Percentiles rank a stretch among this genome's conserved stretches.
These are phyloP conservation scores for Fusarium nelsonii DNA, from an alignment of 2,329 filamentous ascomycete species.

Conservation along the genomic window DNA sequence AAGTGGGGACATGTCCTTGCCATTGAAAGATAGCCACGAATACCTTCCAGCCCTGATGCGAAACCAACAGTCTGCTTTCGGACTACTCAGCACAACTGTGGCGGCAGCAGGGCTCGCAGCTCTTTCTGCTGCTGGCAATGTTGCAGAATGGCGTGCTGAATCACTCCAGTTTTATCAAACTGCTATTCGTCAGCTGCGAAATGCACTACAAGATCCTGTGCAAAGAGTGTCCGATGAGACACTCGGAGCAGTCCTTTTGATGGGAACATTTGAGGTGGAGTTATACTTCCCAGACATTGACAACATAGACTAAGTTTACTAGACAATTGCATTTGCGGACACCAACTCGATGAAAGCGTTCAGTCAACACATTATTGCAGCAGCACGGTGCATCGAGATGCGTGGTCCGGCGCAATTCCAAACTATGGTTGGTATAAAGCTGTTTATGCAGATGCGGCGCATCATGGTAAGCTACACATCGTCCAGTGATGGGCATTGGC, in stretches of 20 bases:
- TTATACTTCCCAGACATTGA: not conserved
- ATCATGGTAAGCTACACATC: constrained; percentile 24
- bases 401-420: constrained; percentile 37
- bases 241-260: constrained; percentile 35
- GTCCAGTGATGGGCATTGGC: not conserved
- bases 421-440: constrained; percentile 18
- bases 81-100: constrained; percentile 28
- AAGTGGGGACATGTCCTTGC: not conserved
- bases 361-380: constrained; percentile 39
- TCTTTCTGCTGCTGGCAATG: constrained; percentile 37
- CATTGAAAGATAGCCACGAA: constrained; percentile 19
- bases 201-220: constrained; percentile 24
- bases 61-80: constrained; percentile 19
- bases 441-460: constrained; percentile 39
- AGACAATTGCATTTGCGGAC: constrained; percentile 39
- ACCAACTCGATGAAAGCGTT: constrained; percentile 35
- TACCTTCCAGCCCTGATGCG: constrained; percentile 36
- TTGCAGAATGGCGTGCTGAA: constrained; percentile 29
- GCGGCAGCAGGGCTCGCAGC: constrained; percentile 40
- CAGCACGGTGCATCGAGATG: constrained; percentile 40
- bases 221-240: constrained; percentile 36
- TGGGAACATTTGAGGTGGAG: constrained; percentile 40
- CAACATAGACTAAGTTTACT: not conserved
- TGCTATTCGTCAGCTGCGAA: constrained; percentile 25
- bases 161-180: constrained; percentile 35